Conservation (phyloP, 1,139 yeast genomes). For the Yamadazyma dushanensis region DNA sequence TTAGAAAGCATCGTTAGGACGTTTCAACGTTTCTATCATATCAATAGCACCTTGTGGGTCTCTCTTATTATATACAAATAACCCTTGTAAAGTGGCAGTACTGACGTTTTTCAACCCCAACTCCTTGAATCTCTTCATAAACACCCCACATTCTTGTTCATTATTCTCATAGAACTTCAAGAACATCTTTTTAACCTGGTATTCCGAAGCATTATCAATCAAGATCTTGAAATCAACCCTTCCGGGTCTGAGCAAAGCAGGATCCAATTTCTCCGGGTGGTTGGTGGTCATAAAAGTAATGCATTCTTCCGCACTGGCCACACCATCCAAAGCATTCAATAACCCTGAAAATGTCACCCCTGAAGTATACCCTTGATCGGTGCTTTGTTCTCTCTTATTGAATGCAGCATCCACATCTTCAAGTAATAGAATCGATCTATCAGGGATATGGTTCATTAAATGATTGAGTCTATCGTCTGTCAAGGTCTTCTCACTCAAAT, state of each 20-base stretch:
- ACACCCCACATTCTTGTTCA: conserved; percentile 56
- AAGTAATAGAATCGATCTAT: conserved; percentile 74
- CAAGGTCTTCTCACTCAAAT: conserved; percentile 83
- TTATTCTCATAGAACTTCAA: conserved; percentile 79
- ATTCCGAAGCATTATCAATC: conserved; percentile 80
- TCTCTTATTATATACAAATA: conserved; percentile 88
- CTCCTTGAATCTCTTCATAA: conserved; percentile 51
- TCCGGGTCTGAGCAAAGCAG: conserved; percentile 88
- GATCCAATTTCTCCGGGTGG: conserved; percentile 90
- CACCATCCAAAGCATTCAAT: conserved; percentile 93
- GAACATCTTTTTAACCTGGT: conserved; percentile 83
- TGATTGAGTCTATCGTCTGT: conserved; percentile 95
- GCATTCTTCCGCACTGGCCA: conserved; percentile 97
- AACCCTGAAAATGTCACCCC: conserved; percentile 96
- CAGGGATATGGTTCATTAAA: conserved; percentile 94
- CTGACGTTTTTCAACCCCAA: conserved; percentile 62
- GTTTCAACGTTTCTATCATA: conserved; percentile 51
- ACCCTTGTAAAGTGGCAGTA: conserved; percentile 94
- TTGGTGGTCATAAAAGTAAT: conserved; percentile 97
- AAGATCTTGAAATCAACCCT: conserved; percentile 83
- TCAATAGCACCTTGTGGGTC: conserved; percentile 75
- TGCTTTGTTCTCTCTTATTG: conserved; percentile 72
- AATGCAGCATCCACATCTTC: conserved; percentile 98
- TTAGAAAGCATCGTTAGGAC: conserved; percentile 33
- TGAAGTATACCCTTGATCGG: conserved; percentile 71